Percentiles rank a stretch among this genome's conserved stretches.
These are phyloP conservation scores for Boletus bicolor DNA, from an alignment of 768 basidiomycete species.

Conservation along the genomic window DNA sequence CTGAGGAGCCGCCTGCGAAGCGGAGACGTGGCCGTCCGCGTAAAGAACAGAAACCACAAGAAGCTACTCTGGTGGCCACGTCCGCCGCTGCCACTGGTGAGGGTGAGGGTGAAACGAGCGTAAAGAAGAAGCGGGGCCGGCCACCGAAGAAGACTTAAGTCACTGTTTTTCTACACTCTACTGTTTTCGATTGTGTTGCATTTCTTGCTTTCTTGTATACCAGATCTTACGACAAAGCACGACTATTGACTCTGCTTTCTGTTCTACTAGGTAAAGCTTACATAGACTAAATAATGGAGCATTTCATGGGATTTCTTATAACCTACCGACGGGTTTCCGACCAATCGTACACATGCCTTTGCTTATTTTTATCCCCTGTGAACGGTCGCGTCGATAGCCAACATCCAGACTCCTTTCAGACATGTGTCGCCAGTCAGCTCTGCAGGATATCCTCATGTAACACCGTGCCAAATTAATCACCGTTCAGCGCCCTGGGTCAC, in stretches of 20 bases:
- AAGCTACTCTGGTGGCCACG: constrained; percentile 37
- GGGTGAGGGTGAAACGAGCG: constrained; percentile 45
- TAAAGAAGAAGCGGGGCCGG: constrained; percentile 71
- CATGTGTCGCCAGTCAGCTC: constrained; percentile 23
- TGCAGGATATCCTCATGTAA: constrained; percentile 34
- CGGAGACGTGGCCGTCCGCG: constrained; percentile 74
- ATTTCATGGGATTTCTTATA: constrained; percentile 26
- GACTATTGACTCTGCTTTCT: constrained; percentile 35
- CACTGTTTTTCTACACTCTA: constrained; percentile 6
- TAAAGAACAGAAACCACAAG: constrained; percentile 53
- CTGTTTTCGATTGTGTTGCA: constrained; percentile 26
- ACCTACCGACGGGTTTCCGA: constrained; percentile 7
- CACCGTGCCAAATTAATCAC: constrained; percentile 34
- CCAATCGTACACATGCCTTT: constrained; percentile 18
- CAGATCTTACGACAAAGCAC: constrained; percentile 33
- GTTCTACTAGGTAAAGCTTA: constrained; percentile 33
- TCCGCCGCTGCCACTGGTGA: constrained; percentile 30
- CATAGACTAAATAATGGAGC: constrained; percentile 35
- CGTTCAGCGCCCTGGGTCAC: constrained; percentile 26
- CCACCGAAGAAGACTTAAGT: constrained; percentile 48
- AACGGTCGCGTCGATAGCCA: constrained; percentile 19
- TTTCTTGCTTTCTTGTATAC: constrained; percentile 37
- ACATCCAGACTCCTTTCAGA: constrained; percentile 18
- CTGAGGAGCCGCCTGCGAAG: constrained; percentile 54
- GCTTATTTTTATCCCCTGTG: constrained; percentile 35